Base-by-base conservation (phyloP, 1,284 basidiomycete species). In the Amylostereum areolatum region DNA sequence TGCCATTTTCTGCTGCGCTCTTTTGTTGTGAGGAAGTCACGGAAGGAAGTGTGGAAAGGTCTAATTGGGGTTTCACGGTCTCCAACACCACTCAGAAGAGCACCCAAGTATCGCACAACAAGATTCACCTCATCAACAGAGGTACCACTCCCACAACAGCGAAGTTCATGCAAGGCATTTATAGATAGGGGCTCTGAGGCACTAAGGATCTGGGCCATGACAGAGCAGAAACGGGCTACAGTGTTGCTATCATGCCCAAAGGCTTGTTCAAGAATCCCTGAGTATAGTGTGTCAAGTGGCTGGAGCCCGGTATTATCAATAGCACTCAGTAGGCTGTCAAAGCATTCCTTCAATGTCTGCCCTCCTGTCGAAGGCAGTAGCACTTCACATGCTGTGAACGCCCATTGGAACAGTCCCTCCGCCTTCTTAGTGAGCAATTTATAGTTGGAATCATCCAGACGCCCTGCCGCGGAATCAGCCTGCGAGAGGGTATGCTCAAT, bases 341-440 rank as follows among this genome's bases (percentile, higher is more conserved):
- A 28, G 12, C 28, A 24, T 30, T 29, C 32, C 11, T 35, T 9
- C 18, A 34, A 49, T 43, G 41, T 32, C 4, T 25, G 25, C 18
- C 48, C 27, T 24, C 24, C 3, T n/a, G 4, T 11, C 2, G 47
- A 12, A 28, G 24, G n/a, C 7, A n/a, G 11, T 28, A 52, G 49
- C 31, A 41, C 52, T 11, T 42, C n/a, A 28, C 45, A 52, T n/a
- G 51, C 50, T 24, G 43, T 36, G 28, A 34, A 48, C 3, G 54
- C 54, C 54, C 54, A 55, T 30, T 55, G 54, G 35, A 55, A 55
- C 3, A 54, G 35, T 1, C 49, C 41, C 27, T 53, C 46, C 7
- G 49, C 29, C 34, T 44, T 44, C 1, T 35, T 33, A 12, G 31
- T 12, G 4, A 50, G 28, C n/a, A 31, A 41, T 10, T 7, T 33